Evolutionary conservation across 2,329 filamentous ascomycete species (phyloP).

Genomic region (Eutypa lata): DNA sequence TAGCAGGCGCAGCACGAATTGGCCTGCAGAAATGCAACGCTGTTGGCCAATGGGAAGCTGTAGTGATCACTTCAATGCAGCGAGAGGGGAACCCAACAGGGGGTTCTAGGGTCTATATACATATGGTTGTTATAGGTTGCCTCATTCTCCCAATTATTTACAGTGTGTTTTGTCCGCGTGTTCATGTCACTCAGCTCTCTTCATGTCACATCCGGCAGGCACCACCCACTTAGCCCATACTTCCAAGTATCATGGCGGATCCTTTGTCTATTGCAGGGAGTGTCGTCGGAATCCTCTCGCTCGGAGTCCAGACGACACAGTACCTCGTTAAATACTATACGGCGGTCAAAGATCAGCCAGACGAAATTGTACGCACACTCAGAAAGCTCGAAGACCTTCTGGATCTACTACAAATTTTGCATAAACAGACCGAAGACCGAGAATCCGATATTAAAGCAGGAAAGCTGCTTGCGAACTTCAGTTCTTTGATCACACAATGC

Average conservation of each 20-base stretch:
- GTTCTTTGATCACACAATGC: no score
- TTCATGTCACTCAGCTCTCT: no score
- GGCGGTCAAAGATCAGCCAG: not conserved
- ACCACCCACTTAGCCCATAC: no score
- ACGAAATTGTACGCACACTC: not conserved
- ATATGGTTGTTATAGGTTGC: no score
- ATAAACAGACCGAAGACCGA: not conserved
- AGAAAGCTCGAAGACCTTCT: not conserved
- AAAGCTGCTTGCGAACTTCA: no score
- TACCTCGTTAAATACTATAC: not conserved
- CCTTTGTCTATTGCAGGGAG: not conserved
- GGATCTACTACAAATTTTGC: not conserved
- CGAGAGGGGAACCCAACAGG: not conserved
- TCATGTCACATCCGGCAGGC: no score
- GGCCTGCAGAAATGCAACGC: not conserved
- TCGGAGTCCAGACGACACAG: not conserved
- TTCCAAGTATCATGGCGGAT: no score
- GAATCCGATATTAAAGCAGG: not conserved
- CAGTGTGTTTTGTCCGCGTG: no score
- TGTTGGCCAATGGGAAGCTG: not conserved
- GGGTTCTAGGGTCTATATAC: not conserved
- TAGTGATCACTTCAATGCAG: not conserved
- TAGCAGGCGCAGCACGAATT: not conserved
- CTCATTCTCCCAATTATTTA: no score
- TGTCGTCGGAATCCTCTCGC: not conserved